Base-by-base conservation (phyloP, 257 asterid species). In the Nicotiana noctiflora region DNA sequence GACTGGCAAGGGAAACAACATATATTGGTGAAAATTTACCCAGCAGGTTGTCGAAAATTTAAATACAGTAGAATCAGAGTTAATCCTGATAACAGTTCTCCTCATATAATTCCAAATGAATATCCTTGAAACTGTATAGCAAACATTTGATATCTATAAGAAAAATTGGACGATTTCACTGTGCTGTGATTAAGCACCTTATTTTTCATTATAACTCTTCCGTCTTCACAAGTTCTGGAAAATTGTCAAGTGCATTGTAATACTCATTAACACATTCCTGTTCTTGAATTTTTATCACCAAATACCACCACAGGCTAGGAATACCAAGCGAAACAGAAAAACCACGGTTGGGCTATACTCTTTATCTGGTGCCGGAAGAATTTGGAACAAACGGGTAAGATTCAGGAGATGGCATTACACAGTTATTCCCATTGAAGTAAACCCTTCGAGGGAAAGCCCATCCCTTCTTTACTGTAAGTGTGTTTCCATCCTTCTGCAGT, bases 391-490 rank as follows among this genome's bases (percentile, higher is more conserved):
- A 31, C 3, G 94, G 94, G 77, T 89, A 92, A n/a, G 86, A 84
- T 80, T 90, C 91, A 5, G 94, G 93, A 60, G 92, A 86, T 2
- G 97, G 94, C 81, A 92, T 90, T 79, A 65, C 86, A 75, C 97
- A 92, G 67, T 86, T 91, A 64, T 92, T 92, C 2, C 97, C 97
- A 64, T 89, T 90, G 88, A 90, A 92, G 79, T 89, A 92, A 11
- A 90, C 79, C 67, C 87, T 90, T 25, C 88, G 84, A 12, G 95
- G 97, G 64, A 90, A 90, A 1, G 88, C 93, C 94, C 93, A 92
- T 2, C 90, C 94, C 8, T 89, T 89, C 72, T 84, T 88, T n/a
- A 89, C 66, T 8, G 87, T 81, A 46, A 89, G 84, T 59, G 82
- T 88, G n/a, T 82, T 79, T 86, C 82, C 85, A 56, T 92, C 91